Base-by-base conservation (phyloP, 2,329 filamentous ascomycete genomes). In the Claviceps maximensis region DNA sequence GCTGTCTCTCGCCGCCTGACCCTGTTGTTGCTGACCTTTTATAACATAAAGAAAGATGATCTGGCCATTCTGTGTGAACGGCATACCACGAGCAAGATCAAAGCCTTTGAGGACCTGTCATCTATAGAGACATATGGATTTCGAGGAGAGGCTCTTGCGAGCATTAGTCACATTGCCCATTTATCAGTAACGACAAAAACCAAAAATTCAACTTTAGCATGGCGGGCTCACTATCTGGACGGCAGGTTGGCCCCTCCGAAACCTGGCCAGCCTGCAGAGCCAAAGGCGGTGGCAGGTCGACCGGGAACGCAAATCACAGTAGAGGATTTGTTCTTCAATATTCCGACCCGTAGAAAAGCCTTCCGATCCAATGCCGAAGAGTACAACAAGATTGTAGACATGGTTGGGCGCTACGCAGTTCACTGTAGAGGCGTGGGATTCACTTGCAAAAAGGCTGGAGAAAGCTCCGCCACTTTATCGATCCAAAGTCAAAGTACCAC, bases 121-220 rank as follows among this genome's bases (percentile, higher is more conserved):
- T 87, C 84, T 4, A 97, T 98, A 58, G 84, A 83, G 50, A 97
- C 93, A 1, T 98, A 98, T 67, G 93, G 93, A n/a, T 98, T 98
- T 64, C 86, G 93, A 51, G 93, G 93, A 53, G 93, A 98, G 69
- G 93, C 93, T 3, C 72, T 98, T 52, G 93, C 93, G 15, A 97
- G 93, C 69, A 98, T 98, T 67, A 97, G 91, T 64, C 93, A 98
- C 66, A 96, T 98, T 61, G 91, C 94, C 36, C 94, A 98, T 71
- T 76, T 98, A 23, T 89, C 85, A 4, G 89, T 98, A 45, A 97
- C 91, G 1, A 98, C 94, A 8, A 94, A 89, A 67, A 97, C 90
- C 1, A 85, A 86, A 54, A 83, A 89, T 45, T 95, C 90, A 0
- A 84, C 82, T 59, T 87, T 89, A 68, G 93, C 93, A 17, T 98